phyloP scores from a whole-genome alignment of 306 rosid genomes.

The Lupinus albus region DNA sequence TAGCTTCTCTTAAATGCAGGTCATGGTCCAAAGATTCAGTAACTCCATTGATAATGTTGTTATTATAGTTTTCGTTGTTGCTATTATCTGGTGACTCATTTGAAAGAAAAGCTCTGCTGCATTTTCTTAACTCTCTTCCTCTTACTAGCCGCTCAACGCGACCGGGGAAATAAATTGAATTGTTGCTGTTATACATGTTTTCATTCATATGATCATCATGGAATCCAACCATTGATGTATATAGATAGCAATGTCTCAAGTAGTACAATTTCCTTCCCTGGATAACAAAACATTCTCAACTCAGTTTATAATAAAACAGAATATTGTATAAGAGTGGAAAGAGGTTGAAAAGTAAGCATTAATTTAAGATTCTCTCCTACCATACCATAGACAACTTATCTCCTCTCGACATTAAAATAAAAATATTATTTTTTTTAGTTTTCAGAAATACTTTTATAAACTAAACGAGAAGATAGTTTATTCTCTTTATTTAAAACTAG shows the following conservation, averaged over 20 bases:
- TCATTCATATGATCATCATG: conserved; percentile 77
- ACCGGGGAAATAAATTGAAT: conserved; percentile 43
- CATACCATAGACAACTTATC: no score
- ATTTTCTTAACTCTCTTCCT: conserved; percentile 66
- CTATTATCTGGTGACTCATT: conserved; percentile 55
- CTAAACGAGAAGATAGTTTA: no score
- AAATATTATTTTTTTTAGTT: no score
- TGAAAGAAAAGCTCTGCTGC: conserved; percentile 46
- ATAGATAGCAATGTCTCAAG: conserved; percentile 42
- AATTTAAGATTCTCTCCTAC: no score
- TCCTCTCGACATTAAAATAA: no score
- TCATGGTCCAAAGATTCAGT: conserved; percentile 57
- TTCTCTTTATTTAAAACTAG: no score
- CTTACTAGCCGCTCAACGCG: conserved; percentile 73
- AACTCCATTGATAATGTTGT: conserved; percentile 36
- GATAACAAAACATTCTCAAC: conserved; percentile 43
- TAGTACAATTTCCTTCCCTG: conserved; percentile 52
- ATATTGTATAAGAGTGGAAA: conserved; percentile 6
- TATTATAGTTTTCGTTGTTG: neutral
- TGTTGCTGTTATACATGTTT: conserved; percentile 59
- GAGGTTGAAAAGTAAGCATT: conserved; percentile 1
- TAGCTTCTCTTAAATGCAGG: conserved; percentile 51
- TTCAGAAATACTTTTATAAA: no score
- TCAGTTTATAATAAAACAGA: conserved; percentile 25
- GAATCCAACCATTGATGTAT: conserved; percentile 53